Percentiles rank a stretch among this genome's conserved stretches.
phyloP scores from a whole-genome alignment of 345 rosid species.

The Lumnitzera littorea region DNA sequence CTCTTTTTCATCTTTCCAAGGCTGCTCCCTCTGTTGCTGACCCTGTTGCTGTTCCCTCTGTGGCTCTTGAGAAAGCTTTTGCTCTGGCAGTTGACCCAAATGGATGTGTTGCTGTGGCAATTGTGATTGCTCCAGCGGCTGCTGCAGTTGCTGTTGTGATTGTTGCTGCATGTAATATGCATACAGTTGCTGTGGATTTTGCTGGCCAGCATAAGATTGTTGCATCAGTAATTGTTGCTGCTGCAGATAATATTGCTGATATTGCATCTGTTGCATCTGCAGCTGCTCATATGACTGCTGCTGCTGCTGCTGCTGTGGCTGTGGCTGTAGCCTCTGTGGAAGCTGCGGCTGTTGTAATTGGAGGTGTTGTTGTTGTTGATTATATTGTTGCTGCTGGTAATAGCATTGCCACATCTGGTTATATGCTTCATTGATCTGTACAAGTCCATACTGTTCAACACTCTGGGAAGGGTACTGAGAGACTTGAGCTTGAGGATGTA shows the following conservation, averaged over 20 bases:
- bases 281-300: constrained; percentile 12
- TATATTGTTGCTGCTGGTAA: constrained; percentile 51
- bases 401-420: constrained; percentile 78
- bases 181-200: constrained; percentile 18
- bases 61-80: constrained; percentile 1
- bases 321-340: constrained; percentile 25
- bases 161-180: constrained; percentile 11
- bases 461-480: constrained; percentile 37
- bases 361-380: constrained; percentile 36
- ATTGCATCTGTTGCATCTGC: constrained; percentile 23
- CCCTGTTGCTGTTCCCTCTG: constrained; percentile 11
- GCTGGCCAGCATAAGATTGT: constrained; percentile 12
- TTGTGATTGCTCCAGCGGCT: neutral
- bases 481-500: constrained; percentile 35
- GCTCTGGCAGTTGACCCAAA: neutral
- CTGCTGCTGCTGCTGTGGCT: constrained; percentile 19
- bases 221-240: constrained; percentile 25
- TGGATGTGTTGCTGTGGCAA: constrained; percentile 2
- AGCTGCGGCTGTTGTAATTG: constrained; percentile 24
- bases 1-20: constrained; percentile 16
- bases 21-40: constrained; percentile 10
- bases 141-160: constrained; percentile 12
- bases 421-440: constrained; percentile 48
- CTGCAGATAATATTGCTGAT: constrained; percentile 28
- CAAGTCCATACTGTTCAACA: constrained; percentile 32